Conservation (phyloP, 345 rosid species). For the Bruguiera parviflora region DNA sequence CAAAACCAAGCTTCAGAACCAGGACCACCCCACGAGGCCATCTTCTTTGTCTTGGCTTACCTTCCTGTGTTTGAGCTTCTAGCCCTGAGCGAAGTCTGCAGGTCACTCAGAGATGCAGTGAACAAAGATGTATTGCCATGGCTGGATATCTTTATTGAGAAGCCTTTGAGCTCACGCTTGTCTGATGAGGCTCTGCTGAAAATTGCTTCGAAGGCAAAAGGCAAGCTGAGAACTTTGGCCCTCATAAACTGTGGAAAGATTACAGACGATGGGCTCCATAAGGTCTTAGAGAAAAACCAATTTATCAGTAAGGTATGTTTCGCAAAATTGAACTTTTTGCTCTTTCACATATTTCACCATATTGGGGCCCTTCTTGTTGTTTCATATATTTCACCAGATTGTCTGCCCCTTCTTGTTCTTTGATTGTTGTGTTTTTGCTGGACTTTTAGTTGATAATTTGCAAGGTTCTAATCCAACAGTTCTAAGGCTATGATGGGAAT, state of each 20-base stretch:
- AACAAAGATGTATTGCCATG: slow-evolving; percentile 47
- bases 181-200: slow-evolving; percentile 44
- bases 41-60: slow-evolving; percentile 53
- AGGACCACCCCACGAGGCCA: slow-evolving; percentile 52
- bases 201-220: slow-evolving; percentile 47
- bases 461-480: background rate
- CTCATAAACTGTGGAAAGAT: slow-evolving; percentile 45
- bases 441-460: background rate
- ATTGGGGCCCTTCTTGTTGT: background rate
- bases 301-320: slow-evolving; percentile 50
- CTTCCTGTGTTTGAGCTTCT: slow-evolving; percentile 64
- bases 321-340: background rate
- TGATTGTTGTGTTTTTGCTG: background rate
- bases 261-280: slow-evolving; percentile 59
- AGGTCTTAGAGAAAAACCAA: slow-evolving; percentile 51
- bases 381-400: background rate
- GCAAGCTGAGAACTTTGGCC: slow-evolving; percentile 43
- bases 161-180: slow-evolving; percentile 43
- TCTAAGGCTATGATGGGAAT: background rate
- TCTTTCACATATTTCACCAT: background rate
- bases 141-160: slow-evolving; percentile 45
- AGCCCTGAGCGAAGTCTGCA: slow-evolving; percentile 45
- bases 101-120: slow-evolving; percentile 46
- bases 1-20: slow-evolving; percentile 9
- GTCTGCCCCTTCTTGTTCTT: background rate